Evolutionary conservation across 371 early-diverging fungal genomes (phyloP).

Genomic region (Zychaea mexicana): DNA sequence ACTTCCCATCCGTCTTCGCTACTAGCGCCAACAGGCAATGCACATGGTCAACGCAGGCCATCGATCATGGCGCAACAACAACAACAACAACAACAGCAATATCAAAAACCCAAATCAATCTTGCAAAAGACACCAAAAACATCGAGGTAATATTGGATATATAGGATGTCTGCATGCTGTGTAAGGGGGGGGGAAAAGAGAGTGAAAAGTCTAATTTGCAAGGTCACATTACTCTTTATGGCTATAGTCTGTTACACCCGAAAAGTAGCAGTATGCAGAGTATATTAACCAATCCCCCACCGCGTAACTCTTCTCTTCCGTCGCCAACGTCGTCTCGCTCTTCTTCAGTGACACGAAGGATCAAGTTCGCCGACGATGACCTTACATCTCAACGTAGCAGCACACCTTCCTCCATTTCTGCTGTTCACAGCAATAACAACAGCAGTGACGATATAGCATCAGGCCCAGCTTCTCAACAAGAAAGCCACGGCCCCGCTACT

Average conservation of each 20-base stretch:
- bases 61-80: slow-evolving; percentile 17
- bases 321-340: slow-evolving; percentile 20
- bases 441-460: too few relatives aligned
- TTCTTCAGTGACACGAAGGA: slow-evolving; percentile 13
- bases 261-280: not conserved
- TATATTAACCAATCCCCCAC: slow-evolving; percentile 17
- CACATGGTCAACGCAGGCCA: slow-evolving; percentile 11
- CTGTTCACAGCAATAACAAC: not conserved
- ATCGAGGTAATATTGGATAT: slow-evolving; percentile 3
- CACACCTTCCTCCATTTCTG: slow-evolving; percentile 7
- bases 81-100: too few relatives aligned
- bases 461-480: too few relatives aligned
- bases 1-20: not conserved
- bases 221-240: not conserved
- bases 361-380: slow-evolving; percentile 22
- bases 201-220: not conserved
- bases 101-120: slow-evolving; percentile 5
- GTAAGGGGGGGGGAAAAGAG: not conserved
- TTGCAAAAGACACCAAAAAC: not conserved
- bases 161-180: not conserved
- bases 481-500: too few relatives aligned
- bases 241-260: not conserved
- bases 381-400: slow-evolving; percentile 7
- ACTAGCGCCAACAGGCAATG: not conserved
- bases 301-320: slow-evolving; percentile 19